Base-by-base conservation (phyloP, 1,139 yeast genomes). In the Petasospora rhodanensis region DNA sequence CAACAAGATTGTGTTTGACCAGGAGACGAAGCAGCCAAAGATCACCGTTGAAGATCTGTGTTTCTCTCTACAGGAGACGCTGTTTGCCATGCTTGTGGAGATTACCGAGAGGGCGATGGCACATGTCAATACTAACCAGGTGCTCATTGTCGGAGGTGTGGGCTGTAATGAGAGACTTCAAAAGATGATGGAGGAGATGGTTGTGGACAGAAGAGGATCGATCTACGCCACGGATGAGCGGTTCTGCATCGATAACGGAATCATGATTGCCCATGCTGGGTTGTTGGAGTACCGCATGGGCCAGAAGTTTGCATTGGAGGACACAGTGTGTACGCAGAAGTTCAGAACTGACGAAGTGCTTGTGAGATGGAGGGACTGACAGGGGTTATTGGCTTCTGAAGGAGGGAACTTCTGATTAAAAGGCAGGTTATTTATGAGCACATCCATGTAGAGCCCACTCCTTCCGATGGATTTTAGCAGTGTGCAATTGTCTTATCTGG, bases 261-360 rank as follows among this genome's bases (percentile, higher is more conserved):
- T 91, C 30, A 91, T 91, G 99, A 91, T 91, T 53, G 98, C 98
- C 1, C 99, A 91, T 56, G 97, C 98, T 0, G 99, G 99, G 0
- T 64, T 91, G 32, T 60, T 91, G 43, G 85, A 84, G 34, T 87
- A 79, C 55, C 69, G 97, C 52, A 84, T 80, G 68, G 96, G 96
- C 1, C 78, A 74, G 40, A 51, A 55, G 9, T 75, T 76, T 1
- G 70, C 66, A 8, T 51, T 89, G 31, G 58, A 66, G 28, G 76
- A 85, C 38, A 83, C 96, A 0, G 91, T 85, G 2, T 91, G 96
- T 50, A 83, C 96, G 0, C 98, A 91, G 56, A 70, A 94, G 51
- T 91, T 86, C 58, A 68, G 98, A 56, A 89, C 97, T 0, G 97
- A 89, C 51, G 95, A 87, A 51, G 97, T 89, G 3, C 72, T 71